Base-by-base conservation (phyloP, 768 basidiomycete genomes). In the Pleurotus cornucopiae region DNA sequence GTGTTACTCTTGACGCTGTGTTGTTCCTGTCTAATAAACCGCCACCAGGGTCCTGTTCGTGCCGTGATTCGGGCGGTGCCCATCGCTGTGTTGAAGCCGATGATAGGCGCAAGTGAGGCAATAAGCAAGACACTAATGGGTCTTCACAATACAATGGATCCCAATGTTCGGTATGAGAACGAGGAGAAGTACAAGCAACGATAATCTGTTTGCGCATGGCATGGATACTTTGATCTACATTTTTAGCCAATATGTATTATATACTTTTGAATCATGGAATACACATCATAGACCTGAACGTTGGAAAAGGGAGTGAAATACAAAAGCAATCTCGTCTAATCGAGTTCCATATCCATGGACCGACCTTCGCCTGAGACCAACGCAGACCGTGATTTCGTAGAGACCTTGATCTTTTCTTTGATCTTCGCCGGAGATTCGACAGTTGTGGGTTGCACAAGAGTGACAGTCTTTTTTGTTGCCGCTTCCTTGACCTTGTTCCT, bases 61-160 rank as follows among this genome's bases (percentile, higher is more conserved):
- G 91, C 96, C 20, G 95, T 99, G 23, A 90, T 98, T 58, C 86
- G 97, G 23, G 97, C 97, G 25, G 94, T 98, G 9, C 97, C 97
- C 5, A 95, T 98, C 57, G 97, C 97, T 0, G 94, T 99, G 9
- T 73, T 99, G 62, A 94, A 92, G 64, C 94, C 97, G 1, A 96
- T 97, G 93, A 99, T 98, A 56, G 97, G 97, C 3, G 94, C 95
- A 3, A 93, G 88, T 49, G 96, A 97, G 71, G 97, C 97, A 2
- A 89, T 98, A 58, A 89, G 93, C 73, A 95, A 98, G 76, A 95
- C 96, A 0, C 73, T 98, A 38, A 80, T 98, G 54, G 97, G 97
- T 6, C 77, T 99, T 39, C 89, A 94, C 63, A 98, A 98, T 68
- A 83, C 92, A 46, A 73, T 99, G 63, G 94, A 98, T 69, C 94